Percentiles rank a stretch among this genome's conserved stretches.
Conservation (phyloP, 129 eudicot species). For the Lactuca saligna region DNA sequence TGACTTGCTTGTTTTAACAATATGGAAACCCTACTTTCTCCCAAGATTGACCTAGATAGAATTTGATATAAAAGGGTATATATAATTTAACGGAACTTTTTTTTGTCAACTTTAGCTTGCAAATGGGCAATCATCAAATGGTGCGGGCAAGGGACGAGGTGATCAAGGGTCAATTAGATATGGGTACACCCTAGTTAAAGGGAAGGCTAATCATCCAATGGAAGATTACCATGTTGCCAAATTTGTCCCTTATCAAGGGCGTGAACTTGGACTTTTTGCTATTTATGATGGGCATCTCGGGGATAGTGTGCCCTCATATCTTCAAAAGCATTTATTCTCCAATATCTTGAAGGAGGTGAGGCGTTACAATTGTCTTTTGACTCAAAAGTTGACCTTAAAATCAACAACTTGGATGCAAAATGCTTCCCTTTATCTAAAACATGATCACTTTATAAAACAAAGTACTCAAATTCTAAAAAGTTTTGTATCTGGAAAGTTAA, state of each 20-base stretch:
- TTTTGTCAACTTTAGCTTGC: conserved; percentile 42
- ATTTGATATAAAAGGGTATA: not conserved
- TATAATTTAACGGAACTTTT: not conserved
- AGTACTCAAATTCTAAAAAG: too few species aligned
- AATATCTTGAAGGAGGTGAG: conserved; percentile 79
- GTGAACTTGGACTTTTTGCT: conserved; percentile 79
- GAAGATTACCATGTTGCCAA: conserved; percentile 89
- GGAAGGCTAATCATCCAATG: conserved; percentile 93
- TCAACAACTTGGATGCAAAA: not conserved
- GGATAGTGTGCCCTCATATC: conserved; percentile 71
- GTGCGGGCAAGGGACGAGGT: conserved; percentile 80
- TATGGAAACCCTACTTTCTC: conserved; percentile 17
- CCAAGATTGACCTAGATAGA: not conserved
- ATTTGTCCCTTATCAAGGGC: conserved; percentile 53
- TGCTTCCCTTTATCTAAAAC: not conserved
- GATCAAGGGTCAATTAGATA: conserved; percentile 51
- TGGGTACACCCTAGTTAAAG: conserved; percentile 71
- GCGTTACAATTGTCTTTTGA: conserved; percentile 7
- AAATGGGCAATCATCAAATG: conserved; percentile 47
- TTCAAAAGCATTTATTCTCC: conserved; percentile 70
- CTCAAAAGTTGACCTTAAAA: not conserved
- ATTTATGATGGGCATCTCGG: conserved; percentile 89
- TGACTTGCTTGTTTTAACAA: conserved; percentile 10
- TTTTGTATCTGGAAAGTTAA: not conserved
- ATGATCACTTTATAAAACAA: not conserved